Percentiles rank a stretch among this genome's conserved stretches.
phyloP scores from a whole-genome alignment of 129 eudicot species.

The Chrysanthemum seticuspe region DNA sequence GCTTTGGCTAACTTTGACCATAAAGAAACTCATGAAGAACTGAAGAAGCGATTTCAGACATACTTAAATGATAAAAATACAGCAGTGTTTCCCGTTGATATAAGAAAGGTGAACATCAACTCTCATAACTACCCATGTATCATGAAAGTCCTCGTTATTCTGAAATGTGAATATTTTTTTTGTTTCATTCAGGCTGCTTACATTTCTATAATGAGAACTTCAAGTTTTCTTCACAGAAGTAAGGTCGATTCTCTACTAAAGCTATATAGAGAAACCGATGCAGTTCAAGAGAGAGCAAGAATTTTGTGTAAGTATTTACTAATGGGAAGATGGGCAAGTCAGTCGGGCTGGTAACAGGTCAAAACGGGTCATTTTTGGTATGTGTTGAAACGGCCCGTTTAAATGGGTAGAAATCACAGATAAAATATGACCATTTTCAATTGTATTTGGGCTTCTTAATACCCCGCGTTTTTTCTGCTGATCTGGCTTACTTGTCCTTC shows the following conservation, averaged over 20 bases:
- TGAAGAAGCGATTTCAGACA: conserved; percentile 41
- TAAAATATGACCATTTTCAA: background rate
- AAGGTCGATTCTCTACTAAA: conserved; percentile 40
- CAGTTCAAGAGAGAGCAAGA: conserved; percentile 47
- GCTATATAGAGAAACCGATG: conserved; percentile 42
- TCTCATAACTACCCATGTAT: background rate
- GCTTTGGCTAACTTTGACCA: conserved; percentile 52
- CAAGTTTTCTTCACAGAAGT: conserved; percentile 37
- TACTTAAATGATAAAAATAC: conserved; percentile 37
- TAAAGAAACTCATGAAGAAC: conserved; percentile 42
- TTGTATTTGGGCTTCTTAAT: background rate
- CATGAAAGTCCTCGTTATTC: background rate
- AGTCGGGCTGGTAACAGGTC: conserved; percentile 2
- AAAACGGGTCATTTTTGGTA: background rate
- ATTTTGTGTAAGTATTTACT: conserved; percentile 38
- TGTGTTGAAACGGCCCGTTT: background rate
- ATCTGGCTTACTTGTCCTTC: conserved; percentile 2
- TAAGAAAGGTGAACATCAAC: conserved; percentile 38
- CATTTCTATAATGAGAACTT: conserved; percentile 35
- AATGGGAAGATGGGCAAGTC: conserved; percentile 1
- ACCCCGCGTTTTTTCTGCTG: conserved; percentile 9
- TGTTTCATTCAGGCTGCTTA: conserved; percentile 38
- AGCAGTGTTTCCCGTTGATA: conserved; percentile 38
- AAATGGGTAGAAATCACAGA: conserved; percentile 1
- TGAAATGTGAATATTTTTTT: background rate